Percentiles rank a stretch among this genome's conserved stretches.
These are phyloP conservation scores for Triticum monococcum DNA, from an alignment of 176 grass and related monocot species.

Conservation along the genomic window DNA sequence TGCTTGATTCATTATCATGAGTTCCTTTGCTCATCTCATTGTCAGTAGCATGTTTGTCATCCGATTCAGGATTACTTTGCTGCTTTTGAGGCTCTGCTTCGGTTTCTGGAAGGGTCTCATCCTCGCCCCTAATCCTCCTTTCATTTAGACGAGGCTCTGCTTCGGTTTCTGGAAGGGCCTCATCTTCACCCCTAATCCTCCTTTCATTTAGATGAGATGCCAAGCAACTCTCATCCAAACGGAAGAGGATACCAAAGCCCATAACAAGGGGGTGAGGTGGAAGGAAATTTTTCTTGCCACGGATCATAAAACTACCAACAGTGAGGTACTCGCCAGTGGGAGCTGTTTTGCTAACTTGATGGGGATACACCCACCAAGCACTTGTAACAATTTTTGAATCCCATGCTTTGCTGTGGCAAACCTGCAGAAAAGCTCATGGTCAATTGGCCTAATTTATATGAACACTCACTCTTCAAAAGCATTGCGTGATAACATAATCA, in stretches of 20 bases:
- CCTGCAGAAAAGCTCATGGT: constrained; percentile 46
- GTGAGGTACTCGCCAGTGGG: constrained; percentile 95
- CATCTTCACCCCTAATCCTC: constrained; percentile 84
- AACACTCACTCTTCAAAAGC: background rate
- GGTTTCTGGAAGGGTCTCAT: constrained; percentile 58
- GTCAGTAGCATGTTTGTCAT: constrained; percentile 48
- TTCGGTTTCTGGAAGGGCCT: constrained; percentile 53
- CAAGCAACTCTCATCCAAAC: constrained; percentile 94
- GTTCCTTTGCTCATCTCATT: constrained; percentile 35
- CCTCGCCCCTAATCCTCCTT: constrained; percentile 80
- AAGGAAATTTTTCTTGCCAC: constrained; percentile 92
- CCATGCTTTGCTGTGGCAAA: constrained; percentile 96
- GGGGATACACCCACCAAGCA: constrained; percentile 97
- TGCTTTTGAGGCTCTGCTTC: constrained; percentile 38
- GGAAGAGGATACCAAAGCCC: constrained; percentile 94
- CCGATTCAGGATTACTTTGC: constrained; percentile 43
- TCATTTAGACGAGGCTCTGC: constrained; percentile 60
- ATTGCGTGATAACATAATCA: background rate
- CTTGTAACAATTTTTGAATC: constrained; percentile 97
- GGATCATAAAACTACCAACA: constrained; percentile 99
- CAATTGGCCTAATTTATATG: constrained; percentile 8
- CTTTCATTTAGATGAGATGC: constrained; percentile 88
- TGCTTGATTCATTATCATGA: constrained; percentile 45
- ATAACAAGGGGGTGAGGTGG: constrained; percentile 93
- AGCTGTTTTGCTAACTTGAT: constrained; percentile 99